Evolutionary conservation across 306 rosid genomes (phyloP).

Genomic region (Trichosanthes truncata): DNA sequence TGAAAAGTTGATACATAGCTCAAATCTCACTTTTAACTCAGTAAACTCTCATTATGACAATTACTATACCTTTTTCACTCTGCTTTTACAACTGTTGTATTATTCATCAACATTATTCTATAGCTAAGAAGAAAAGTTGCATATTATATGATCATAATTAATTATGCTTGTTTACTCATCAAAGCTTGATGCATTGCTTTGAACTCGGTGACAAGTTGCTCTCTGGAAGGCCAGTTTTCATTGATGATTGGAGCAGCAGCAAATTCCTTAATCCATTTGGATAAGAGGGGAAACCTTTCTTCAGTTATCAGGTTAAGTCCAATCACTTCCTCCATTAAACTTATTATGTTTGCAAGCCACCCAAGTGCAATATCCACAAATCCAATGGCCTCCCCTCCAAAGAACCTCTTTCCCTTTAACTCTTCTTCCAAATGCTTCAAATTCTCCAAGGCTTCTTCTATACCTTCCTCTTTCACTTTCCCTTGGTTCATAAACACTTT

Average conservation of each 20-base stretch:
- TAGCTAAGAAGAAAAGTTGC: no score
- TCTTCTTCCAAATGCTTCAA: conserved; percentile 9
- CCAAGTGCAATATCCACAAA: conserved; percentile 2
- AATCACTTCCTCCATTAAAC: not conserved
- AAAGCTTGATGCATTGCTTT: not conserved
- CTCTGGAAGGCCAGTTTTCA: conserved; percentile 21
- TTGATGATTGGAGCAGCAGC: conserved; percentile 18
- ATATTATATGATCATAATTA: not conserved
- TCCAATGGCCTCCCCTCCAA: conserved; percentile 7
- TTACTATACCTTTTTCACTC: not conserved
- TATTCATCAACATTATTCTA: not conserved
- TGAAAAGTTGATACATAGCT: not conserved
- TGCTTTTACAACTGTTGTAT: not conserved
- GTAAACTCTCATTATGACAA: not conserved
- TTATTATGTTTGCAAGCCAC: not conserved
- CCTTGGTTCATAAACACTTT: not conserved
- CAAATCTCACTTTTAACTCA: not conserved
- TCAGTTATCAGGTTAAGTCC: not conserved
- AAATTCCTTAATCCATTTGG: conserved; percentile 14
- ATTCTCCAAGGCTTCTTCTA: not conserved
- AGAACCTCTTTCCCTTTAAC: conserved; percentile 2
- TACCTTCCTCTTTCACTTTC: not conserved
- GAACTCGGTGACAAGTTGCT: conserved; percentile 15
- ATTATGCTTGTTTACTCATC: not conserved
- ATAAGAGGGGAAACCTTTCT: conserved; percentile 13